Evolutionary conservation across 2,329 filamentous ascomycete species (phyloP).

Genomic region (Alternaria metachromatica): DNA sequence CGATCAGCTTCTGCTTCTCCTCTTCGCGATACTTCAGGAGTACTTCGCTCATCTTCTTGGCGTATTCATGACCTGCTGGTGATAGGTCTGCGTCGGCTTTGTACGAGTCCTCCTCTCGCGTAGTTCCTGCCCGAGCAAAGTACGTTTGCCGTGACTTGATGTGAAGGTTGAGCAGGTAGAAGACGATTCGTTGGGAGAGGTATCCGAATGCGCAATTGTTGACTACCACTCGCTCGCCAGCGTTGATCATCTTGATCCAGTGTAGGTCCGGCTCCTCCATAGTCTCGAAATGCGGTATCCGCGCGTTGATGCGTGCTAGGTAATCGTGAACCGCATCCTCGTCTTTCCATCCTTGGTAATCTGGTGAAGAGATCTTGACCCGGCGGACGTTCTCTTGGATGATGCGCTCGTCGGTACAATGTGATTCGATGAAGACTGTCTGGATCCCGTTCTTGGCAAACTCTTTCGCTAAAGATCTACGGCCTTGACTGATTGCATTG

Average conservation of each 20-base stretch:
- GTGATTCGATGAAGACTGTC: slow-evolving; percentile 96
- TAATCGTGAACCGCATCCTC: slow-evolving; percentile 94
- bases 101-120: slow-evolving; percentile 88
- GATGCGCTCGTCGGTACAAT: slow-evolving; percentile 89
- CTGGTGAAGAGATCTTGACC: slow-evolving; percentile 97
- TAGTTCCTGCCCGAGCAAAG: slow-evolving; percentile 86
- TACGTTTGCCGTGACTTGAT: slow-evolving; percentile 95
- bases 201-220: slow-evolving; percentile 98
- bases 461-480: slow-evolving; percentile 87
- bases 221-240: slow-evolving; percentile 88
- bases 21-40: slow-evolving; percentile 83
- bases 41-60: slow-evolving; percentile 71
- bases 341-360: slow-evolving; percentile 92
- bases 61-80: slow-evolving; percentile 79
- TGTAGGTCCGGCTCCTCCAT: slow-evolving; percentile 95
- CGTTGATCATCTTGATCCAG: slow-evolving; percentile 99
- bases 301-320: slow-evolving; percentile 83
- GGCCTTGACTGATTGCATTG: slow-evolving; percentile 83
- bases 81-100: slow-evolving; percentile 88
- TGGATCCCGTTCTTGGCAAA: slow-evolving; percentile 97
- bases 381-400: slow-evolving; percentile 96
- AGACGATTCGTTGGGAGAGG: slow-evolving; percentile 94
- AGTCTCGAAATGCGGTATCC: slow-evolving; percentile 95
- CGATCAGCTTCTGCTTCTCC: slow-evolving; percentile 73
- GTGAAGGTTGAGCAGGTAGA: slow-evolving; percentile 96